A percentile compares a stretch with the other conserved stretches of the same genome.
These are phyloP conservation scores for Coix lacrymajobi DNA, from an alignment of 176 grass and related monocot species.

Conservation along the genomic window DNA sequence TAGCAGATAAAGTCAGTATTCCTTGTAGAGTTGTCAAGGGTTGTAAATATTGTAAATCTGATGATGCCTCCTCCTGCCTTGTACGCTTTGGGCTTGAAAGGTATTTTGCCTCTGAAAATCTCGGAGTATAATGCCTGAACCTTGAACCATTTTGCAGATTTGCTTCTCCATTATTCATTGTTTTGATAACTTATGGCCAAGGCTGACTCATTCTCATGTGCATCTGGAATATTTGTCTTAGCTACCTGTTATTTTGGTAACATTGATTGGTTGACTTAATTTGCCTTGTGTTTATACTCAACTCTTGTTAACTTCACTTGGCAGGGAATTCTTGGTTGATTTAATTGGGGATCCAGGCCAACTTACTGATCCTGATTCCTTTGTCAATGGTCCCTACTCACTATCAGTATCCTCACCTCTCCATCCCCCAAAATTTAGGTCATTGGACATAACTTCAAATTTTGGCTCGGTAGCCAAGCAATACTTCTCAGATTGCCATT, in stretches of 20 bases:
- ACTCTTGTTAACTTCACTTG: conserved; percentile 28
- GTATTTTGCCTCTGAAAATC: conserved; percentile 30
- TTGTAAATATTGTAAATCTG: conserved; percentile 85
- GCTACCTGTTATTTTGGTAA: neutral
- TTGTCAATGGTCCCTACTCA: conserved; percentile 77
- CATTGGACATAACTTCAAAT: conserved; percentile 58
- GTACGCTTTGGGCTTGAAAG: conserved; percentile 93
- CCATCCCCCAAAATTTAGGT: conserved; percentile 79
- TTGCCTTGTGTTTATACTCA: neutral
- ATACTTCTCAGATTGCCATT: conserved; percentile 87
- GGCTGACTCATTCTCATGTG: neutral
- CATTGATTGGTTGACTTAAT: neutral
- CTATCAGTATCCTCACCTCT: conserved; percentile 79
- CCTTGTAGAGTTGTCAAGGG: conserved; percentile 96
- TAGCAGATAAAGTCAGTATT: conserved; percentile 81
- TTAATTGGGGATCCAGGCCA: conserved; percentile 75
- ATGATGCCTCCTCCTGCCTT: conserved; percentile 84
- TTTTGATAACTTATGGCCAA: neutral
- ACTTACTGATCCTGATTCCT: conserved; percentile 84
- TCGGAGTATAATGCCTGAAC: neutral
- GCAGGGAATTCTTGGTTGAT: conserved; percentile 91
- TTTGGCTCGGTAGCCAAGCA: conserved; percentile 87
- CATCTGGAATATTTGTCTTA: neutral
- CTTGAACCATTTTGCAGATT: neutral
- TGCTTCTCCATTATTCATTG: neutral